A percentile compares a stretch with the other conserved stretches of the same genome.
Conservation (phyloP, 2,329 filamentous ascomycete species). For the Cyphellophora europaea region DNA sequence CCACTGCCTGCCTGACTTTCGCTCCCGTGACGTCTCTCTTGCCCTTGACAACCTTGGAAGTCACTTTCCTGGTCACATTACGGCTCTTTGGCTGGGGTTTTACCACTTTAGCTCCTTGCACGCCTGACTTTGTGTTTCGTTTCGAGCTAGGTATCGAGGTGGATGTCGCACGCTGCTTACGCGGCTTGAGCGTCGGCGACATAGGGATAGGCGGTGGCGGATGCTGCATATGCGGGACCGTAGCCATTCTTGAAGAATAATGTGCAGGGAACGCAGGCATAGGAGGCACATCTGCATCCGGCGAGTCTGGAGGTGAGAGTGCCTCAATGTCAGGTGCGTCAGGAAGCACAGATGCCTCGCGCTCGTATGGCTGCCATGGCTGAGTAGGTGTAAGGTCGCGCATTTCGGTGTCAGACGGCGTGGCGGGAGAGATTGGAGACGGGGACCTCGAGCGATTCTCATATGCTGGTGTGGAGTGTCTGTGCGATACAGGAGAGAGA, state of each 20-base stretch:
- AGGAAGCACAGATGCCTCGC: conserved; percentile 3
- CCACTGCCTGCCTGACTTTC: conserved; percentile 27
- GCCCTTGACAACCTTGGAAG: conserved; percentile 34
- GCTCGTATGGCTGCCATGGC: not conserved
- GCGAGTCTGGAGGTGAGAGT: not conserved
- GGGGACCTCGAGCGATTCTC: conserved; percentile 12
- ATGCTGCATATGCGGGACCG: not conserved
- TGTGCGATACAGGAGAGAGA: conserved; percentile 6
- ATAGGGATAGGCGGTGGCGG: not conserved
- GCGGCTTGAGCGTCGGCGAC: conserved; percentile 7
- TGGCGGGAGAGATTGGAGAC: conserved; percentile 9
- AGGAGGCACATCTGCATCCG: conserved; percentile 1
- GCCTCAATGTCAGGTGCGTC: conserved; percentile 1
- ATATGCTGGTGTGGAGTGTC: conserved; percentile 11
- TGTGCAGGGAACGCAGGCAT: conserved; percentile 7
- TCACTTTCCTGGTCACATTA: conserved; percentile 12
- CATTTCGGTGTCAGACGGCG: conserved; percentile 8
- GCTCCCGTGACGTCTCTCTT: conserved; percentile 43
- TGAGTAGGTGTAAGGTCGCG: conserved; percentile 2
- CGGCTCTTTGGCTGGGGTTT: conserved; percentile 12
- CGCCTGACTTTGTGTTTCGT: conserved; percentile 8
- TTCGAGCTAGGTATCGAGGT: not conserved
- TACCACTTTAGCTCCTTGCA: conserved; percentile 11
- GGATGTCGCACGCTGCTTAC: conserved; percentile 4
- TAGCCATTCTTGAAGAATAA: not conserved